A percentile compares a stretch with the other conserved stretches of the same genome.
Evolutionary conservation across 805 yeast species (phyloP).

Genomic region (Candida argentea): DNA sequence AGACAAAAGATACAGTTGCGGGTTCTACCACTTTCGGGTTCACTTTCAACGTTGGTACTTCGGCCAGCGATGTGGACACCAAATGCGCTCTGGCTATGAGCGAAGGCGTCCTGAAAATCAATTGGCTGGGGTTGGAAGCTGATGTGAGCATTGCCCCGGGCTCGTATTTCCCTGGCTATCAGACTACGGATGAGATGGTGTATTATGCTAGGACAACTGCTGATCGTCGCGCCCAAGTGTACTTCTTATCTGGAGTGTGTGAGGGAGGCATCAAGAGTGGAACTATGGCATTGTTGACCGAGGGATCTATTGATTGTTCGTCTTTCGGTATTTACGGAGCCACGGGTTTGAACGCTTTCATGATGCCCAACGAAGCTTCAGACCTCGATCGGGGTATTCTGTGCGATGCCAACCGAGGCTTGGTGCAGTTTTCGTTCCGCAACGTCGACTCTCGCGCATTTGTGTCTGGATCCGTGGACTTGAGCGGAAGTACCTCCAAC

Average conservation of each 20-base stretch:
- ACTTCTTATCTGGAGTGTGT: constrained; percentile 8
- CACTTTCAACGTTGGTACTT: constrained; percentile 11
- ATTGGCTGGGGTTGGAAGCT: constrained; percentile 7
- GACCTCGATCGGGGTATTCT: no score
- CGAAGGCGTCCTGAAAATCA: constrained; percentile 4
- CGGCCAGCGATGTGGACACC: constrained; percentile 6
- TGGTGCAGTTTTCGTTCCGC: no score
- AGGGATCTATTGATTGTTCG: constrained; percentile 8
- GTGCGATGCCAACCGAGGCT: no score
- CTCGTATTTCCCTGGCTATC: constrained; percentile 5
- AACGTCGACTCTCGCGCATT: no score
- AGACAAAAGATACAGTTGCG: background rate
- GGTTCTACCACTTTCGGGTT: constrained; percentile 9
- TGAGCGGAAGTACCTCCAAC: no score
- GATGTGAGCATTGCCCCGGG: constrained; percentile 7
- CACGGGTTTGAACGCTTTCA: no score
- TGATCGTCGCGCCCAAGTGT: constrained; percentile 6
- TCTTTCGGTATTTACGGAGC: no score
- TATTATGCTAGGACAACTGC: constrained; percentile 9
- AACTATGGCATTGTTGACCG: constrained; percentile 5
- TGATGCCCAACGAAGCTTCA: no score
- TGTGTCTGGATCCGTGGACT: no score
- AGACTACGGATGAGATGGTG: constrained; percentile 4
- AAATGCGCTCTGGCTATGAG: constrained; percentile 5
- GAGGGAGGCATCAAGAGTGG: constrained; percentile 8